Percentiles rank a stretch among this genome's conserved stretches.
These are phyloP conservation scores for Neonothopanus nambi DNA, from an alignment of 1,284 basidiomycete species.

Conservation along the genomic window DNA sequence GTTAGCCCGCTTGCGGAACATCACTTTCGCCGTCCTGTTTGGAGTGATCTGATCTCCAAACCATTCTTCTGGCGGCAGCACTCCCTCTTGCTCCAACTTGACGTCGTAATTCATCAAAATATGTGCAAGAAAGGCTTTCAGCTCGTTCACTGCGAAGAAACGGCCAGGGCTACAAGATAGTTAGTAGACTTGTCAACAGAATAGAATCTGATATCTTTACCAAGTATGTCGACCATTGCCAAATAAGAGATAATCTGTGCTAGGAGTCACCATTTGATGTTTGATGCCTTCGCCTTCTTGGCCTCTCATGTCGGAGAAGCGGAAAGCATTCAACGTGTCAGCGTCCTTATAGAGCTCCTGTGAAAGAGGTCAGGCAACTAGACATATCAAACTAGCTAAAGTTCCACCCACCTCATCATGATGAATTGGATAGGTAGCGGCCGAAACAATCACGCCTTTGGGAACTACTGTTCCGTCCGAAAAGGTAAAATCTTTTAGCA, in stretches of 20 bases:
- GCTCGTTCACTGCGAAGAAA: constrained; percentile 16
- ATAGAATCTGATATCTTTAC: background rate
- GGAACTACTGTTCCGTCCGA: constrained; percentile 28
- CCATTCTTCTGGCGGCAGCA: constrained; percentile 1
- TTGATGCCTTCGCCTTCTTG: constrained; percentile 15
- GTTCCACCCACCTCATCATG: constrained; percentile 16
- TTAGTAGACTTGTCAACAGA: background rate
- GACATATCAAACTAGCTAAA: too few species aligned
- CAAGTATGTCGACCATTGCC: constrained; percentile 35
- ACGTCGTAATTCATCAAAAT: constrained; percentile 12
- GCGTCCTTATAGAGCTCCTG: constrained; percentile 19
- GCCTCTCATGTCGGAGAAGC: constrained; percentile 19
- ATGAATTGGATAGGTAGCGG: constrained; percentile 22
- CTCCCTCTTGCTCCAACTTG: constrained; percentile 5
- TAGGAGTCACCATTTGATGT: constrained; percentile 26
- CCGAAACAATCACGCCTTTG: constrained; percentile 21
- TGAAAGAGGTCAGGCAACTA: background rate
- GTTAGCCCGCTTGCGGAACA: constrained; percentile 16
- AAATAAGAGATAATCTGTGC: constrained; percentile 28
- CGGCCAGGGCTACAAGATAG: constrained; percentile 10
- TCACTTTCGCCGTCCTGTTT: constrained; percentile 11
- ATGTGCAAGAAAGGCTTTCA: constrained; percentile 12
- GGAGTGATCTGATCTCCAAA: constrained; percentile 11
- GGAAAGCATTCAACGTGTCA: constrained; percentile 23
- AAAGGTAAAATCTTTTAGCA: constrained; percentile 25